Base-by-base conservation (phyloP, 225 moss, liverwort and hornwort genomes). In the Polytrichum formosum region DNA sequence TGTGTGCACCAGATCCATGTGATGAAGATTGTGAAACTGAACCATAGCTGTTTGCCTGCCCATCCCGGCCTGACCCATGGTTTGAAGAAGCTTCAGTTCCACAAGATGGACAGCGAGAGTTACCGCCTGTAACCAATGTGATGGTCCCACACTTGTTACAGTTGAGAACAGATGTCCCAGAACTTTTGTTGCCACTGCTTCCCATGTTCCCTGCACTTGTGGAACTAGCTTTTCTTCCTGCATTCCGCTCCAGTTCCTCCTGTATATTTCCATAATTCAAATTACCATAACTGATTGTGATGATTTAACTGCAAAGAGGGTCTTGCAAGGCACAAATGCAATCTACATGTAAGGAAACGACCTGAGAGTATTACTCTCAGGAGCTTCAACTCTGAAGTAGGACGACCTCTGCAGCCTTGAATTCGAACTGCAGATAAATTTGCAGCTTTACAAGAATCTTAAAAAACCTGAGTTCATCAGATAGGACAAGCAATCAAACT, bases 201-300 rank as follows among this genome's bases (percentile, higher is more conserved):
- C 78, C 83, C 61, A 71, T 68, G 71, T 78, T 30, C 72, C 61
- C 65, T 76, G 75, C 74, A 67, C 66, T 70, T 75, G 46, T 26
- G 59, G 71, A 66, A 64, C 73, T 78, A 16, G 81, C 82, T 86
- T 84, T 79, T 75, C 85, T 88, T 74, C 86, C 84, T 37, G 84
- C 79, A 26, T 92, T 91, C 56, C 98, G 90, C 76, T 92, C 98
- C 70, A 98, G 70, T 73, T 98, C 98, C 81, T 94, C 98, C 98
- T 98, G 84, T 28, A 65, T 6, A 61, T 61, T 61, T 61, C n/a
- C 26, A 54, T 23, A 25, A 5, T 59, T 60, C 70, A 70, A 53
- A 60, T 58, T 56, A 27, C 19, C 10, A 31, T 27, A 17, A 28
- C 29, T 18, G 31, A 61, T 22, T 61, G 23, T 26, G 8, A 8